phyloP scores from a whole-genome alignment of 208 protist species.

The Strigomonas culicis region DNA sequence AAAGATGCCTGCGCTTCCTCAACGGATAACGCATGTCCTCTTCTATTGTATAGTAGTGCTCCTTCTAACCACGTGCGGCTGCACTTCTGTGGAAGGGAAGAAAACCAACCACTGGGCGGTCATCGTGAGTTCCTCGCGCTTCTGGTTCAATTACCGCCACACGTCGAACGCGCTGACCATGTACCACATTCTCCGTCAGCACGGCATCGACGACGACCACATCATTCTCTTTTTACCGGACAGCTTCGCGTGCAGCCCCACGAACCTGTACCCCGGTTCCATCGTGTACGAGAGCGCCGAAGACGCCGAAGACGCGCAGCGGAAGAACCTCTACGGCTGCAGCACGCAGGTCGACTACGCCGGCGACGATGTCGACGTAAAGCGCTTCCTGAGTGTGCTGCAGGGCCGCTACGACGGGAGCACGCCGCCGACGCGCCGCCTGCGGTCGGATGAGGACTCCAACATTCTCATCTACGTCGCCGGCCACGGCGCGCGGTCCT shows the following conservation, averaged over 20 bases:
- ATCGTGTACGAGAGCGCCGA: not conserved
- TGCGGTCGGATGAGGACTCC: slow-evolving; percentile 91
- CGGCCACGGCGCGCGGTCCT: slow-evolving; percentile 96
- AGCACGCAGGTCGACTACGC: slow-evolving; percentile 97
- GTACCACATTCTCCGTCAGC: slow-evolving; percentile 93
- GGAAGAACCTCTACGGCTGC: slow-evolving; percentile 83
- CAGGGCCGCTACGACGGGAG: slow-evolving; percentile 91
- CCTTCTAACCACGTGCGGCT: not conserved
- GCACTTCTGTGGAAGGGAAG: not conserved
- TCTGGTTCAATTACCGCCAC: slow-evolving; percentile 99
- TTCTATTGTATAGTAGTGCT: slow-evolving; percentile 11
- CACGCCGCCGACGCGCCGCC: slow-evolving; percentile 89
- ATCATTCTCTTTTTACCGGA: slow-evolving; percentile 98
- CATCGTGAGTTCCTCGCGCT: slow-evolving; percentile 94
- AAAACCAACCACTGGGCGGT: slow-evolving; percentile 92
- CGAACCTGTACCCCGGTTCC: slow-evolving; percentile 89
- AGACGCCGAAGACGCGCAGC: slow-evolving; percentile 8
- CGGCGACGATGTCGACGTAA: slow-evolving; percentile 96
- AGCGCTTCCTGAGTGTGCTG: slow-evolving; percentile 94
- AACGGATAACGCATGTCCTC: not conserved
- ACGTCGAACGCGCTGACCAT: slow-evolving; percentile 95
- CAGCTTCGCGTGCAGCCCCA: slow-evolving; percentile 96
- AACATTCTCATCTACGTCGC: slow-evolving; percentile 97
- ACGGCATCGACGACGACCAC: slow-evolving; percentile 94
- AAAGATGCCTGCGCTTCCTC: too few relatives aligned